Percentiles rank a stretch among this genome's conserved stretches.
Evolutionary conservation across 2,329 filamentous ascomycete genomes (phyloP).

Genomic region (Nothophaeocryptopus gaeumannii): DNA sequence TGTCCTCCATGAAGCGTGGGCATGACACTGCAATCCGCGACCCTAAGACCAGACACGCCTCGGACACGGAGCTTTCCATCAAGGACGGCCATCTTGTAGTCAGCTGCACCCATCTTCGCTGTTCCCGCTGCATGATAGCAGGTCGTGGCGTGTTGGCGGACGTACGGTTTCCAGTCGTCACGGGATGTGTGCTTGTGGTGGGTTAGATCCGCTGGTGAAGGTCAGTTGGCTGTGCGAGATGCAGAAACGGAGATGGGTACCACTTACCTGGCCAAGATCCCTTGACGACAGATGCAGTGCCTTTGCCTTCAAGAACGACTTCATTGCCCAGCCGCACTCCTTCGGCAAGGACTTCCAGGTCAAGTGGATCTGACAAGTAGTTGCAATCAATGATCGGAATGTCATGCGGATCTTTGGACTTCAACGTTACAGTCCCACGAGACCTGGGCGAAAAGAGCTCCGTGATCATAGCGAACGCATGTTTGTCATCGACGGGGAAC

Average conservation of each 20-base stretch:
- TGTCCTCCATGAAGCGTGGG: constrained; percentile 51
- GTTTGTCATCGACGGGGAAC: background rate
- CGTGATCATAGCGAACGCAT: constrained; percentile 5
- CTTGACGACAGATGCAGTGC: constrained; percentile 2
- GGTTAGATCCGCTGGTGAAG: constrained; percentile 34
- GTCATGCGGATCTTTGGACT: constrained; percentile 1
- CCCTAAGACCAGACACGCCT: constrained; percentile 51
- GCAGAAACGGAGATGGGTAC: no score
- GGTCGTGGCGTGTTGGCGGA: constrained; percentile 15
- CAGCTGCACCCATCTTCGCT: constrained; percentile 52
- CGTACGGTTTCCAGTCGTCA: constrained; percentile 3
- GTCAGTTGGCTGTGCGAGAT: no score
- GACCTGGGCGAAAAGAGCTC: constrained; percentile 6
- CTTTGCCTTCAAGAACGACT: constrained; percentile 5
- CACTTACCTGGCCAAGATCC: constrained; percentile 1
- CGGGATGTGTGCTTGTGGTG: constrained; percentile 1
- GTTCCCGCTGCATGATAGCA: constrained; percentile 57
- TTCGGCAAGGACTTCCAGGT: constrained; percentile 6
- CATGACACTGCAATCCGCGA: constrained; percentile 55
- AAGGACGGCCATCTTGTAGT: constrained; percentile 51
- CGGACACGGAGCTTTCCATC: constrained; percentile 52
- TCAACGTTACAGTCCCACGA: background rate
- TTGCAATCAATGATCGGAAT: constrained; percentile 5
- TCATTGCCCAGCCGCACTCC: constrained; percentile 5
- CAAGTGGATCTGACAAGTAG: constrained; percentile 4